These are phyloP conservation scores for Linnemannia zychae DNA, from an alignment of 192 early-diverging fungal genomes.

Conservation along the genomic window DNA sequence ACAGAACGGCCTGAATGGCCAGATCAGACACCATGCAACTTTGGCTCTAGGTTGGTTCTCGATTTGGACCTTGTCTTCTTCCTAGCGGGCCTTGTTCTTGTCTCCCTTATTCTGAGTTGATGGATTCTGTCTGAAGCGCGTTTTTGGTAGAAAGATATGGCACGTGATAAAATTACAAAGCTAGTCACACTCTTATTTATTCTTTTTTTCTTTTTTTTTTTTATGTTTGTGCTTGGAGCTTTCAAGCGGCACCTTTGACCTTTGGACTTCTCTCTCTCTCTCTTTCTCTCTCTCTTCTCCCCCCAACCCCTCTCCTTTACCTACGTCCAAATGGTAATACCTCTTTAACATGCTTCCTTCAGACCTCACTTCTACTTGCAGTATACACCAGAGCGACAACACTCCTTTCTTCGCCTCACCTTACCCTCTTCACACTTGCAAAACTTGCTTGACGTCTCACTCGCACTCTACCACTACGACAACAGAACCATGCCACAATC, in stretches of 20 bases:
- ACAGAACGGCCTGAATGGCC: no score
- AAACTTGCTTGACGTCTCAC: no score
- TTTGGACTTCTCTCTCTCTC: neutral
- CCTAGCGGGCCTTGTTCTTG: neutral
- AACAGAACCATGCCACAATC: no score
- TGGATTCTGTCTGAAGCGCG: neutral
- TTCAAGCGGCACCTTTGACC: neutral
- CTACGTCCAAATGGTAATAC: neutral
- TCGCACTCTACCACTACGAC: no score
- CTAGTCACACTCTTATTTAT: neutral
- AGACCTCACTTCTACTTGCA: neutral
- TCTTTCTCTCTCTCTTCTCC: neutral
- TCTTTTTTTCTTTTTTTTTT: neutral
- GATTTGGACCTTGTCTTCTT: neutral
- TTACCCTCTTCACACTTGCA: no score
- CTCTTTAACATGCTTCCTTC: neutral
- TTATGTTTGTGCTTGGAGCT: neutral
- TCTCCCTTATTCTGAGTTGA: neutral
- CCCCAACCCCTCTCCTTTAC: neutral
- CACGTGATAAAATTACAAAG: neutral
- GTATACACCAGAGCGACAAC: no score
- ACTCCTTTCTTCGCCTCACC: no score
- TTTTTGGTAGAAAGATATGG: no score
- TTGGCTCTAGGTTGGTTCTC: neutral
- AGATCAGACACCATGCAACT: neutral